Evolutionary conservation across 352 stramenopile genomes (phyloP).

Genomic region (Phytophthora sojae): DNA sequence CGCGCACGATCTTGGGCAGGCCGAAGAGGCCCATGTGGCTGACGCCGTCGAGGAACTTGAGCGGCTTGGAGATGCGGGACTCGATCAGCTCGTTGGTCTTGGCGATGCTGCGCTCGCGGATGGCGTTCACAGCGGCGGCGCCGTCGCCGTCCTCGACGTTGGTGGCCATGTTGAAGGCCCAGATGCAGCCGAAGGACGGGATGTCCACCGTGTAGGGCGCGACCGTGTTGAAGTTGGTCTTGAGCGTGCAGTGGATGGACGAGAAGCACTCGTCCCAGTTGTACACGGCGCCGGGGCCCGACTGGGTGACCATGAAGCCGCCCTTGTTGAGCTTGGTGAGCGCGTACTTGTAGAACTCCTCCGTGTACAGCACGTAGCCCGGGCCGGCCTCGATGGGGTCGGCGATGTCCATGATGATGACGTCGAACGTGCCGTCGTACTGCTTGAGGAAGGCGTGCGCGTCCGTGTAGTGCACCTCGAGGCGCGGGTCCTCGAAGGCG

Average conservation of each 20-base stretch:
- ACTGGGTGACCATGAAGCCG: slow-evolving; percentile 95
- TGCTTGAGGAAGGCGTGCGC: slow-evolving; percentile 90
- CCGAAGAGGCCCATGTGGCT: slow-evolving; percentile 92
- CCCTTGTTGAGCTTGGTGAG: slow-evolving; percentile 83
- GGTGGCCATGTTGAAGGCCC: slow-evolving; percentile 95
- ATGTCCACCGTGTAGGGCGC: slow-evolving; percentile 93
- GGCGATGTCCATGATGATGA: slow-evolving; percentile 97
- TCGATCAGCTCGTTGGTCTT: slow-evolving; percentile 76
- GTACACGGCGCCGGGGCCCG: slow-evolving; percentile 88
- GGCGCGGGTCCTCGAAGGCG: slow-evolving; percentile 89
- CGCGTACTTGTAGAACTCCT: slow-evolving; percentile 94
- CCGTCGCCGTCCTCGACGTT: slow-evolving; percentile 69
- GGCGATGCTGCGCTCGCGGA: slow-evolving; percentile 62
- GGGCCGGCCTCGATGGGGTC: slow-evolving; percentile 95
- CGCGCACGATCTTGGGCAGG: slow-evolving; percentile 92
- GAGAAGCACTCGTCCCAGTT: slow-evolving; percentile 94
- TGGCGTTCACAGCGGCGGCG: slow-evolving; percentile 50
- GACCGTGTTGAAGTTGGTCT: slow-evolving; percentile 92
- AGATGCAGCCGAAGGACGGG: slow-evolving; percentile 94
- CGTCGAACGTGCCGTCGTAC: slow-evolving; percentile 88
- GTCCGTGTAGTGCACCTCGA: slow-evolving; percentile 94
- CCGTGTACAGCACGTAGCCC: slow-evolving; percentile 87
- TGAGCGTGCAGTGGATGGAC: slow-evolving; percentile 94
- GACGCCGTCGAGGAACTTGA: slow-evolving; percentile 94
- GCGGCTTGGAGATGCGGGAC: slow-evolving; percentile 58